Evolutionary conservation across 805 yeast genomes (phyloP), one percentile per base, ranked within the genome.

Genomic region (Kodamaea jinghongensis): DNA sequence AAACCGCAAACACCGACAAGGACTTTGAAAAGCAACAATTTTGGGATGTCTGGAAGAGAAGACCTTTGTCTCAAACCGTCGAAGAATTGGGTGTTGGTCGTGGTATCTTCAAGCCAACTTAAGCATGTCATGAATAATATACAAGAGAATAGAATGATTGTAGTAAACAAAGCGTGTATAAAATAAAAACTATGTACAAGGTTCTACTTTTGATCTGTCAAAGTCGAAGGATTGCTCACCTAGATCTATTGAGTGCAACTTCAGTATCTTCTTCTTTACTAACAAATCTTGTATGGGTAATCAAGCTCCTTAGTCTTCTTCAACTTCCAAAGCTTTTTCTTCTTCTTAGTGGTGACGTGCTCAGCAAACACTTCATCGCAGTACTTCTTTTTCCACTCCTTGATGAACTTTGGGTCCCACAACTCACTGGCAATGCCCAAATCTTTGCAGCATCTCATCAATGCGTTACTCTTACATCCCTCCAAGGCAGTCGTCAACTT

Each of bases 371-470:
- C 78, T 49, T 87, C 89, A 42, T 83, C 90, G 61, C 97, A 88
- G 49, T 58, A 47, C 45, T 58, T 54, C 43, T 56, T 55, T 46
- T 69, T 69, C 67, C 70, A 69, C 23, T 54, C 50, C 7, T 61
- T 44, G 46, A 93, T 89, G 52, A 91, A 93, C 30, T 79, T 69
- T 2, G 99, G 99, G 59, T 93, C 99, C 99, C 99, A 93, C 36
- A 93, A 72, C 57, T 93, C 99, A 42, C 95, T 85, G 1, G 97
- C 99, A 48, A 93, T 84, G 4, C 98, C 98, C 53, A 93, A 72
- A 64, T 93, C 99, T 60, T 93, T 93, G 64, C 99, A 93, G 55
- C 98, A 90, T 59, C 99, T 77, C 98, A 93, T 91, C 59, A 93
- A 67, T 0, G 98, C 97, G 58, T 93, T 93, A 56, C 95, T 83